Base-by-base conservation (phyloP, 1,139 yeast species). In the Debaryomyces nepalensis region DNA sequence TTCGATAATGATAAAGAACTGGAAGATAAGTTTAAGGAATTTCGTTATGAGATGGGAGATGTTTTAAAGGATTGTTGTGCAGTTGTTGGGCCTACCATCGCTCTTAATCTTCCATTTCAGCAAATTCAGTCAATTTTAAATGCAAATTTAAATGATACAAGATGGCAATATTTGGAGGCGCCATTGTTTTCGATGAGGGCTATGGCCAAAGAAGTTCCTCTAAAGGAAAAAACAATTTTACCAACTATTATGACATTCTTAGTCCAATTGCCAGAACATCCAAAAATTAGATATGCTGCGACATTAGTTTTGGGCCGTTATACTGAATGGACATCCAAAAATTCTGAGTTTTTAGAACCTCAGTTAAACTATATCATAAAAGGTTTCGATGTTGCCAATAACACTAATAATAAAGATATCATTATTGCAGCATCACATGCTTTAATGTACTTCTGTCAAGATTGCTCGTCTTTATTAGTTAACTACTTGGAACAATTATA, bases 11-110 rank as follows among this genome's bases (percentile, higher is more conserved):
- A 82, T 55, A 76, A 75, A 48, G 97, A 90, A 61, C 87, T 82
- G 45, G 97, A 90, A 60, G 99, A 93, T 58, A 88, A 88, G 61
- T 95, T 95, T 62, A 84, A 88, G 56, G 95, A 89, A 43, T 93
- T 91, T 64, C 76, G 99, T 55, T 95, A 93, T 64, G 97, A 90
- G 48, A 88, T 93, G 87, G 98, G 98, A 22, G 98, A 93, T 61
- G 96, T 93, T 9, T 70, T 95, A 49, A 95, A 93, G 59, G 97
- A 91, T 61, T 90, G 98, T 65, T 88, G 97, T 53, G 87, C 88
- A 1, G 91, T 93, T 2, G 82, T 88, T 31, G 98, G 98, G 0
- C 77, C 95, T 2, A 68, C 79, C 4, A 70, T 65, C 32, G 90
- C 97, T 0, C 70, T 95, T 26, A 65, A 67, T 33, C 76, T 81